Evolutionary conservation across 441 rosid species (phyloP).

Genomic region (Arabidopsis lyrata): DNA sequence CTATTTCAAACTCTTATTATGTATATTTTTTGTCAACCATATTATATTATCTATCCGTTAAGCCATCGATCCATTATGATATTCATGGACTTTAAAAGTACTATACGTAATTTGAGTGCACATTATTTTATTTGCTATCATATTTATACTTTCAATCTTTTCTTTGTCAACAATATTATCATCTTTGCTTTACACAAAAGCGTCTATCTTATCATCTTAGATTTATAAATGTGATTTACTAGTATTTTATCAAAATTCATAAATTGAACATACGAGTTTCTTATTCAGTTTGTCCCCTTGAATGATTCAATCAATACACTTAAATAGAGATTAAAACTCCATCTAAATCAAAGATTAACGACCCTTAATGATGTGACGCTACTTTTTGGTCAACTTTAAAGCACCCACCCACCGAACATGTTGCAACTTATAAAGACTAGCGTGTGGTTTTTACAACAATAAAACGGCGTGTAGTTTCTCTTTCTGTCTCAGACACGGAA

Average conservation of each 20-base stretch:
- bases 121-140: background rate
- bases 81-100: background rate
- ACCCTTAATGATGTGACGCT: slow-evolving; percentile 1
- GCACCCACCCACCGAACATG: slow-evolving; percentile 16
- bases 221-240: background rate
- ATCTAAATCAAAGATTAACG: slow-evolving; percentile 6
- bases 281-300: background rate
- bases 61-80: slow-evolving; percentile 2
- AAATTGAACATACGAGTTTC: background rate
- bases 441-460: background rate
- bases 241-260: slow-evolving; percentile 4
- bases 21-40: slow-evolving; percentile 10
- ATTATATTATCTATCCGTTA: slow-evolving; percentile 2
- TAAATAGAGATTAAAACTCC: slow-evolving; percentile 4
- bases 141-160: slow-evolving; percentile 1
- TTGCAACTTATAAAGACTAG: background rate
- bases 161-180: slow-evolving; percentile 24
- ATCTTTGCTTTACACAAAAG: slow-evolving; percentile 28
- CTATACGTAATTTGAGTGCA: background rate
- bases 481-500: slow-evolving; percentile 17
- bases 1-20: slow-evolving; percentile 11
- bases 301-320: background rate
- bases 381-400: slow-evolving; percentile 32
- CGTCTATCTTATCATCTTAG: slow-evolving; percentile 24
- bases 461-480: slow-evolving; percentile 29